Evolutionary conservation across 2,329 filamentous ascomycete genomes (phyloP), one percentile per base, ranked within the genome.

Genomic region (Colletotrichum sp.): DNA sequence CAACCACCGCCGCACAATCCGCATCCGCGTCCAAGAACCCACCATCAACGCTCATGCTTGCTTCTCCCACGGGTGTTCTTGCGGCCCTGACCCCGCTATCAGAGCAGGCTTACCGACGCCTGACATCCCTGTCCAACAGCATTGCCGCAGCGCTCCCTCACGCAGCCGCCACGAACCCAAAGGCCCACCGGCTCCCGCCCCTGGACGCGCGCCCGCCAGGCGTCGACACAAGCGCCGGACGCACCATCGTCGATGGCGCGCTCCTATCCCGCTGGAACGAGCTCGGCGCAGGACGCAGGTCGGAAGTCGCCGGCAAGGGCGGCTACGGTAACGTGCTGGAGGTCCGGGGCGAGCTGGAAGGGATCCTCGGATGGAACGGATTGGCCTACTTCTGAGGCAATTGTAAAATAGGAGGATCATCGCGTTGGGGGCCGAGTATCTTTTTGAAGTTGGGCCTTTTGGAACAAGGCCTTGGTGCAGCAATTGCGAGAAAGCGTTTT

Each of bases 61-160:
- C 93, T n/a, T 93, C 93, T 0, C 88, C 92, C 9, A 95, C 95
- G 0, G 97, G 97, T 66, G 91, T 93, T 24, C 85, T 99, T 15
- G 92, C 94, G 1, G 88, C 96, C 10, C 89, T 99, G 12, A 94
- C 94, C 0, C 92, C 96, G 0, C 88, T 99, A 2, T 88, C 93
- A 1, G 96, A 99, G 84, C 89, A 93, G 8, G 89, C 93, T 13
- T 99, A 99, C 85, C 93, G 97, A 2, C 93, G 96, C 0, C 90
- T 99, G 5, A 93, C 93, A 6, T 95, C 95, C 3, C 88, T 99
- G 6, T 92, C 96, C 63, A 94, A 93, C 6, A 96, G 98, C 82
- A 89, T 99, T 2, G 89, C 93, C 10, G 95, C 93, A 39, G 92
- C 93, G 0, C 90, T 98, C 9, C 93, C 95, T 59, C 93, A 96